Evolutionary conservation across 805 yeast genomes (phyloP), one percentile per base, ranked within the genome.

Genomic region (Wickerhamiella dianesei): DNA sequence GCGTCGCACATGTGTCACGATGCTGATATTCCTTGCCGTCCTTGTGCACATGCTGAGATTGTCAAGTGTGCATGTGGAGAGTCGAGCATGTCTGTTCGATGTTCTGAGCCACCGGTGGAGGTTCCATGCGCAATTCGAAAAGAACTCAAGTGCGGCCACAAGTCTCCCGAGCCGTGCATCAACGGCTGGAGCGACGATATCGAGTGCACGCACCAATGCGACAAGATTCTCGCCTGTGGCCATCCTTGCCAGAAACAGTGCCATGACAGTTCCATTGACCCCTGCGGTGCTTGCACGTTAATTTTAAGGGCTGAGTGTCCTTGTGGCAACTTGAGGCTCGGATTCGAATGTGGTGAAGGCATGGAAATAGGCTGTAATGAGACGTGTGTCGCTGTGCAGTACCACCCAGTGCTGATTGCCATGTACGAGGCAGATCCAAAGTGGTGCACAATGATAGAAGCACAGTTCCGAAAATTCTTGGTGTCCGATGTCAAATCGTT

Each of bases 371-470:
- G 52, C 21, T 57, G 60, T 68, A 83, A 79, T 59, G 80, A 77
- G 4, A 75, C 73, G n/a, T 87, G 96, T 65, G 74, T 54, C 1
- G 57, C 54, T 16, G 62, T 58, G 22, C 35, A 48, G 40, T 57
- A 17, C 43, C 58, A 29, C 53, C 58, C 3, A 45, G 55, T 16
- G 76, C 77, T 60, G 53, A 73, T 1, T 72, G 71, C 16, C 57
- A 64, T 44, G 65, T 76, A 0, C 46, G 54, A 61, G 0, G 64
- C 72, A 1, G 80, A 67, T 55, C 56, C 65, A 6, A 70, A 66
- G n/a, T 86, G 95, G 94, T 78, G 92, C 62, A 56, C 62, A 2
- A 69, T 72, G 48, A 72, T 83, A 32, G 94, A 82, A 62, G 52
- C 51, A 0, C 63, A 68, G 19, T 62, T 84, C 22, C 62, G 71